Conservation (phyloP, 441 rosid genomes). For the Eutrema salsugineum region DNA sequence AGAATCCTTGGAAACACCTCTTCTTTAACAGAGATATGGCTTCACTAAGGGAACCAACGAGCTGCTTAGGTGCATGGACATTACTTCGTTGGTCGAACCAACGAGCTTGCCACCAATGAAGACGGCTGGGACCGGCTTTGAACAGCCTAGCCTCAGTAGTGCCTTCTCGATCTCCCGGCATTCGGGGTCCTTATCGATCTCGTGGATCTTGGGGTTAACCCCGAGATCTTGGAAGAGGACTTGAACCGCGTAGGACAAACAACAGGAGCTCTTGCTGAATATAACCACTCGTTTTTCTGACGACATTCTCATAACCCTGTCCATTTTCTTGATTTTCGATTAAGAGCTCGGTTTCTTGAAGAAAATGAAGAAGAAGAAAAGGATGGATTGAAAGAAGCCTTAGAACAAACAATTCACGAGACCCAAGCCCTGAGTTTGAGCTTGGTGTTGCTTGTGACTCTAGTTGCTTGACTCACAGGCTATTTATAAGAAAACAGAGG, state of each 20-base stretch:
- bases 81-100: constrained; percentile 88
- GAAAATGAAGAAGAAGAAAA: constrained; percentile 21
- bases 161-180: constrained; percentile 82
- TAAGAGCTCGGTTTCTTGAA: not conserved
- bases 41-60: constrained; percentile 54
- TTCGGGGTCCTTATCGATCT: constrained; percentile 81
- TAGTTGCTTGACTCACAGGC: not conserved
- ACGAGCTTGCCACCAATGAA: constrained; percentile 75
- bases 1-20: not conserved
- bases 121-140: constrained; percentile 72
- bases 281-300: constrained; percentile 75
- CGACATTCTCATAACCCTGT: constrained; percentile 67
- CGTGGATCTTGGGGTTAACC: constrained; percentile 57
- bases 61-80: constrained; percentile 85
- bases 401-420: not conserved
- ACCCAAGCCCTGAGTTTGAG: not conserved
- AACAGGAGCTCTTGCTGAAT: constrained; percentile 89
- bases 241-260: constrained; percentile 74
- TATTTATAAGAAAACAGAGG: constrained; percentile 13
- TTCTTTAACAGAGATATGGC: constrained; percentile 42
- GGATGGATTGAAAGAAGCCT: not conserved
- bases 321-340: constrained; percentile 35
- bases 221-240: constrained; percentile 83
- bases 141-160: constrained; percentile 65
- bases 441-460: constrained; percentile 7